A percentile compares a stretch with the other conserved stretches of the same genome.
phyloP scores from a whole-genome alignment of 2,329 filamentous ascomycete genomes.

The Periconia sp. region DNA sequence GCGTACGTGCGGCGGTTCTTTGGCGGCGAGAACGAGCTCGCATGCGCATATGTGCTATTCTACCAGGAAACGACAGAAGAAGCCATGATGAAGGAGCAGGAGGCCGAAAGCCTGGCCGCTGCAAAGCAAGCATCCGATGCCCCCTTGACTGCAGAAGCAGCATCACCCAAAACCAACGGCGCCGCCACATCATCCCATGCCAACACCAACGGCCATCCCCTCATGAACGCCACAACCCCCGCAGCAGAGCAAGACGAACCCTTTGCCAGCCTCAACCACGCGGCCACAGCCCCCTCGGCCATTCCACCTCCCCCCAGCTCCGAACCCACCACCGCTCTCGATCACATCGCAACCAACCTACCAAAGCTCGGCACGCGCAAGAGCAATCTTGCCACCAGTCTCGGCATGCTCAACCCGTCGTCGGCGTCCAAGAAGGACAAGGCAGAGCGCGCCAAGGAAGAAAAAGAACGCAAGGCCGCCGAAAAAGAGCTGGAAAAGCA shows the following conservation, averaged over 20 bases:
- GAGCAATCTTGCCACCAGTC: conserved; percentile 24
- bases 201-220: conserved; percentile 30
- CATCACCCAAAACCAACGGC: conserved; percentile 56
- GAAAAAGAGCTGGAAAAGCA: conserved; percentile 55
- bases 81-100: conserved; percentile 74
- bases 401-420: conserved; percentile 39
- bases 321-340: conserved; percentile 32
- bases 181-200: conserved; percentile 4
- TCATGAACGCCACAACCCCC: conserved; percentile 42
- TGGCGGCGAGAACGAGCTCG: conserved; percentile 79
- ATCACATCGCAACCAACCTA: conserved; percentile 35
- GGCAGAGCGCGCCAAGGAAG: conserved; percentile 67
- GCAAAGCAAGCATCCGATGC: conserved; percentile 27
- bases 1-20: conserved; percentile 97
- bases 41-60: conserved; percentile 95
- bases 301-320: conserved; percentile 37
- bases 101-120: conserved; percentile 66
- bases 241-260: conserved; percentile 48
- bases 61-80: conserved; percentile 87
- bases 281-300: conserved; percentile 56
- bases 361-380: conserved; percentile 39
- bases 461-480: conserved; percentile 61
- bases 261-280: conserved; percentile 65
- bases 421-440: conserved; percentile 21
- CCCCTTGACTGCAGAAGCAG: conserved; percentile 28